Base-by-base conservation (phyloP, 2,329 filamentous ascomycete genomes). In the Diatrype stigma region DNA sequence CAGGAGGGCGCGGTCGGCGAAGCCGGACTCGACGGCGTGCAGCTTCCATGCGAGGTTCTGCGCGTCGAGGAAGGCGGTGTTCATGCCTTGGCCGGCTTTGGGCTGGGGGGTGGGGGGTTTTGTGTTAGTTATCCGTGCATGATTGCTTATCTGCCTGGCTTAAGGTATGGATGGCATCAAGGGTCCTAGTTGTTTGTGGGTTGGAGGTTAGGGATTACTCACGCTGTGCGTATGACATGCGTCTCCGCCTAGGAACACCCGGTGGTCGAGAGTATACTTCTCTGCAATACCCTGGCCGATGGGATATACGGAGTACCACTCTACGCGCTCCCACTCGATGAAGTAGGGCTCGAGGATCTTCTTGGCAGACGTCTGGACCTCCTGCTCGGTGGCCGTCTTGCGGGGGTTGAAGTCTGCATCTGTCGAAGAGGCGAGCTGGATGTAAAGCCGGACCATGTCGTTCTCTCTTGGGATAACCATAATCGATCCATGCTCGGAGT, bases 31-130 rank as follows among this genome's bases (percentile, higher is more conserved):
- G 10, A 96, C 93, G 34, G 89, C 85, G 66, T 96, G 92, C 47
- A 96, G 89, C 74, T 97, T 97, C 92, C 92, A 97, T 7, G 92
- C 92, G 38, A 97, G 77, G 68, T 96, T 97, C 53, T 90, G 82
- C 1, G 90, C 90, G 59, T 93, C 87, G 47, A 88, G 74, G 70
- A 90, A 90, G 3, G 86, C 86, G 0, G 87, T 87, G 63, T 90
- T 90, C 87, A 90, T 90, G 28, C 87, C 87, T 67, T 90, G 87
- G 1, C 87, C 87, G 30, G 86, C 87, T 73, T 89, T 90, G 35
- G 86, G 86, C 80, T 84, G 61, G 78, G 69, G n/a, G 47, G 42
- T 59, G 28, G 57, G 45, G 46, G 10, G 42, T n/a, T 7, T 17
- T 12, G 14, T 46, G 3, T 30, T 34, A 32, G 12, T 21, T 30